A percentile compares a stretch with the other conserved stretches of the same genome.
These are phyloP conservation scores for Starmerella ratchasimensis DNA, from an alignment of 805 yeast genomes.

Conservation along the genomic window DNA sequence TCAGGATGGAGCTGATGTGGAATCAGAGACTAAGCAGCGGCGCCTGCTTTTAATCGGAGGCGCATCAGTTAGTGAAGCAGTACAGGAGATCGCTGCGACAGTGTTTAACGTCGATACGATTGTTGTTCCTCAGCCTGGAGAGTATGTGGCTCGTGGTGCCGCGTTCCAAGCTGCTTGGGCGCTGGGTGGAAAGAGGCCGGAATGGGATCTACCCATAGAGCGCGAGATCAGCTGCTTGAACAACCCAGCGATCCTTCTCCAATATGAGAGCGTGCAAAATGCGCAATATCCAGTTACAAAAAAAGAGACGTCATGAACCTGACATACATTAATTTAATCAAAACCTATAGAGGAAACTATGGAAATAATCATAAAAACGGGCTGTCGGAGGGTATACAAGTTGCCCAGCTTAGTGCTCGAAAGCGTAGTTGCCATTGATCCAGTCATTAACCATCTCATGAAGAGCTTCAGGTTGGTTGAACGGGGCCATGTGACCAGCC, in stretches of 20 bases:
- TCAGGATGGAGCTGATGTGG: too few relatives aligned
- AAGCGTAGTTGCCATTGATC: conserved; percentile 48
- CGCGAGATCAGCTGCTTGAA: conserved; percentile 6
- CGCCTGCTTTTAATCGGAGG: conserved; percentile 21
- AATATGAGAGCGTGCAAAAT: conserved; percentile 9
- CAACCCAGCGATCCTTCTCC: conserved; percentile 9
- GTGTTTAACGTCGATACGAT: conserved; percentile 14
- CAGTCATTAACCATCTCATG: conserved; percentile 80
- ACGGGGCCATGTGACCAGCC: conserved; percentile 93
- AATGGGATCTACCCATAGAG: conserved; percentile 17
- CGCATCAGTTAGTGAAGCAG: conserved; percentile 19
- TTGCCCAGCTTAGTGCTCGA: conserved; percentile 6
- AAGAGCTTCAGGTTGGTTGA: conserved; percentile 72
- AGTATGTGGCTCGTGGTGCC: conserved; percentile 22
- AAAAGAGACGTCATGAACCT: not conserved
- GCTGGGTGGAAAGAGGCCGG: conserved; percentile 14
- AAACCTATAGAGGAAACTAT: not conserved
- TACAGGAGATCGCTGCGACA: conserved; percentile 17
- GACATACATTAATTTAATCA: not conserved
- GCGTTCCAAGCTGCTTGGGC: conserved; percentile 23
- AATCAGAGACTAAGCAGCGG: too few relatives aligned
- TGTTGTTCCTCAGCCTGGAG: conserved; percentile 17
- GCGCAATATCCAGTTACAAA: conserved; percentile 7
- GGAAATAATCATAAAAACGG: not conserved
- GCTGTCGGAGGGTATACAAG: too few relatives aligned